Percentiles rank a stretch among this genome's conserved stretches.
Evolutionary conservation across 345 rosid genomes (phyloP).

Genomic region (Camelina neglecta): DNA sequence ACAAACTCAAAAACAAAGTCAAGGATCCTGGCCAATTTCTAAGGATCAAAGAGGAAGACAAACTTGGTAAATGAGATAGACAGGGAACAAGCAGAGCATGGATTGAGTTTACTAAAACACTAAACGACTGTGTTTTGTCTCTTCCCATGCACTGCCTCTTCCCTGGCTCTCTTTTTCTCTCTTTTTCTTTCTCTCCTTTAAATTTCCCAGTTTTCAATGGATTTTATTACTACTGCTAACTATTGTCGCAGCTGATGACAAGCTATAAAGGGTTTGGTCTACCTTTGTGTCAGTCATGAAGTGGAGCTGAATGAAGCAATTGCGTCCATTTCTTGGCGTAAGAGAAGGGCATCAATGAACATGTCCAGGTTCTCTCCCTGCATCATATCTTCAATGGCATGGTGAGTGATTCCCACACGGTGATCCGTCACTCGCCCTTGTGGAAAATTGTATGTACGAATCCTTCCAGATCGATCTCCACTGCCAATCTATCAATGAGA

Average conservation of each 20-base stretch:
- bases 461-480: conserved; percentile 91
- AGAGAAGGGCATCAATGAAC: conserved; percentile 86
- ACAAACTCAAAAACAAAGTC: conserved; percentile 21
- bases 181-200: conserved; percentile 16
- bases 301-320: conserved; percentile 74
- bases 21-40: conserved; percentile 10
- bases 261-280: conserved; percentile 4
- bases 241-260: conserved; percentile 8
- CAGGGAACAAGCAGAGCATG: conserved; percentile 80
- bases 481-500: conserved; percentile 73
- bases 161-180: conserved; percentile 73
- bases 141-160: conserved; percentile 98
- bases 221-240: conserved; percentile 24
- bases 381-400: conserved; percentile 74
- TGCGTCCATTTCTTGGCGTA: conserved; percentile 96
- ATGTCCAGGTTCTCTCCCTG: conserved; percentile 82
- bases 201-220: conserved; percentile 10
- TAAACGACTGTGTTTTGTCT: conserved; percentile 54
- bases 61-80: conserved; percentile 46
- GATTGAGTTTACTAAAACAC: conserved; percentile 55
- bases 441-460: conserved; percentile 92
- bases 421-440: conserved; percentile 94
- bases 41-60: conserved; percentile 43
- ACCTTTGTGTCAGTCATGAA: conserved; percentile 44
- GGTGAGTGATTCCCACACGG: conserved; percentile 84